Percentiles rank a stretch among this genome's conserved stretches.
These are phyloP conservation scores for Globisporangium alternatum DNA, from an alignment of 352 stramenopile species.

Conservation along the genomic window DNA sequence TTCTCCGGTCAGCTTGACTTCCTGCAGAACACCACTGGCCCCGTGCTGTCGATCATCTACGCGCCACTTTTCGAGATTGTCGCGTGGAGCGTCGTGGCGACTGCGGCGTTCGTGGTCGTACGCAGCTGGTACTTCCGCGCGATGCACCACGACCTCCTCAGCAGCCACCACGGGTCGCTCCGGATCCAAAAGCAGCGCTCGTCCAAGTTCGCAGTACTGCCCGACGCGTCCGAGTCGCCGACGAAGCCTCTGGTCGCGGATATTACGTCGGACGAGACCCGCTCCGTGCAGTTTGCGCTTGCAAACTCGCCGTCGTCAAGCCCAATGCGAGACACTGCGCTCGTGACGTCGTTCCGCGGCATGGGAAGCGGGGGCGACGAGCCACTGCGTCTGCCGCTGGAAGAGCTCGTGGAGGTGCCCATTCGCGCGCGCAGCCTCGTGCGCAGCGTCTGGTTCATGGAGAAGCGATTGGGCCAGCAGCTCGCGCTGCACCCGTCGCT, in stretches of 20 bases:
- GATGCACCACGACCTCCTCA: conserved; percentile 12
- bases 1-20: conserved; percentile 20
- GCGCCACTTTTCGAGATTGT: conserved; percentile 17
- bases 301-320: conserved; percentile 15
- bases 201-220: conserved; percentile 21
- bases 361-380: background rate
- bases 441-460: conserved; percentile 22
- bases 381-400: conserved; percentile 21
- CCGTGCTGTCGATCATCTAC: conserved; percentile 21
- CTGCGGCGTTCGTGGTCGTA: conserved; percentile 19
- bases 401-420: conserved; percentile 25
- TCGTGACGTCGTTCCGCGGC: background rate
- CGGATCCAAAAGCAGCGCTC: background rate
- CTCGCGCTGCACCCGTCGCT: conserved; percentile 19
- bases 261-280: conserved; percentile 22
- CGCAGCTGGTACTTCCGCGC: conserved; percentile 21
- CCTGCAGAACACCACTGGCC: conserved; percentile 16
- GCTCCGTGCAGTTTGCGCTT: conserved; percentile 13
- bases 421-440: conserved; percentile 34
- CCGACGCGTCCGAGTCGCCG: conserved; percentile 12
- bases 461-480: conserved; percentile 19
- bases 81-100: conserved; percentile 18
- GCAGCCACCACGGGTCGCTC: conserved; percentile 13
- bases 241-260: conserved; percentile 19
- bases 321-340: background rate